Base-by-base conservation (phyloP, 306 rosid genomes). In the Acmispon strigosus region DNA sequence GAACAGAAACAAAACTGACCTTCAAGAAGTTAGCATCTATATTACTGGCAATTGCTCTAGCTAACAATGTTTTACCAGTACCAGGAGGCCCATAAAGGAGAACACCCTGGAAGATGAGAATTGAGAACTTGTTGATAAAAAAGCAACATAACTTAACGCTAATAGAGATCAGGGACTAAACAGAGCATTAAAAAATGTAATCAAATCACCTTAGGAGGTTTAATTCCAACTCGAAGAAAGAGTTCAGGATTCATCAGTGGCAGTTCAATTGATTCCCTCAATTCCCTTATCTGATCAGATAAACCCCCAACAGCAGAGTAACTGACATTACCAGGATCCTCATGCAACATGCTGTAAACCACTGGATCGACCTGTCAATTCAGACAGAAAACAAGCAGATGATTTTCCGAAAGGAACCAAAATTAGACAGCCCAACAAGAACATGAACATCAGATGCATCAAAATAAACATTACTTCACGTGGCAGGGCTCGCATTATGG, bases 61-160 rank as follows among this genome's bases (percentile, higher is more conserved):
- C 96, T 29, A 92, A 84, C 22, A 92, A 69, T 10, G 96, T 92
- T 74, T 89, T 89, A 15, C 96, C 97, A 11, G 96, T 92, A 41
- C 97, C 96, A 13, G 97, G 97, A 80, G 97, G 96, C 34, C 97
- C 97, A 78, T 92, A 86, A n/a, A 87, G 96, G 65, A 89, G 96
- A 77, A 92, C 97, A 68, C 90, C 88, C 97, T 89, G 82, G 9
- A 2, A 37, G 18, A 67, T 29, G n/a, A 3, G 27, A 2, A 17
- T 2, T 56, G 43, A 9, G 43, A 39, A 9, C 1, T 1, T 39
- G 12, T 2, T 39, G 43, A 39, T 39, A 1, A 39, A 27, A 39
- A 7, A 36, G 10, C 10, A 39, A 39, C 43, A 36, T 39, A 39
- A 7, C 8, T 39, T 39, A 39, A 39, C 43, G 9, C 12, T 39